phyloP scores from a whole-genome alignment of 2,329 filamentous ascomycete species.

The Penicillium verrucosum region DNA sequence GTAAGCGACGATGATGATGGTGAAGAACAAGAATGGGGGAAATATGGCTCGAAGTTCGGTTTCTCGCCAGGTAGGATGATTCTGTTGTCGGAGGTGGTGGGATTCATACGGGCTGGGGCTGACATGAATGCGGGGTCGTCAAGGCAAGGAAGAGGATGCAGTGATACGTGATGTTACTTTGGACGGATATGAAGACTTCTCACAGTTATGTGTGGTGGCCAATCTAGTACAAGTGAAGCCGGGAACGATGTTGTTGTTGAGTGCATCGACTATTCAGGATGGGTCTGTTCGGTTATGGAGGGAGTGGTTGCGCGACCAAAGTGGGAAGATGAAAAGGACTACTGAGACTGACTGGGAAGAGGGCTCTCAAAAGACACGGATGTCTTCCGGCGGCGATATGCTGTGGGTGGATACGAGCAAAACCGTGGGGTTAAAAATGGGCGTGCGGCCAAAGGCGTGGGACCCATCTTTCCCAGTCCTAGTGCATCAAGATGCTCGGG shows the following conservation, averaged over 20 bases:
- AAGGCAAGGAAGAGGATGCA: constrained; percentile 1
- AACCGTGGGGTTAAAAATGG: constrained; percentile 66
- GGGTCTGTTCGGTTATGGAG: constrained; percentile 69
- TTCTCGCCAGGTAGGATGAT: constrained; percentile 15
- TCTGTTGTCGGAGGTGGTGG: constrained; percentile 1
- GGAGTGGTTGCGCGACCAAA: constrained; percentile 61
- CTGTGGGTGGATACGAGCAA: constrained; percentile 66
- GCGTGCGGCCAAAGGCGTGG: constrained; percentile 55
- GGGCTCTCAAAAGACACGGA: constrained; percentile 13
- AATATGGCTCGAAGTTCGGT: not conserved
- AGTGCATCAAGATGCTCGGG: constrained; percentile 43
- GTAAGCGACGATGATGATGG: constrained; percentile 48
- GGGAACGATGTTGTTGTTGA: constrained; percentile 59
- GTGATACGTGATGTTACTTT: constrained; percentile 62
- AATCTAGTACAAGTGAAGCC: constrained; percentile 67
- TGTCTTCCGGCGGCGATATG: constrained; percentile 42
- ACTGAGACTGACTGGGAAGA: constrained; percentile 10
- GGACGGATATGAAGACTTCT: constrained; percentile 69
- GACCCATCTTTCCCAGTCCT: constrained; percentile 53
- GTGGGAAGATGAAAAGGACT: constrained; percentile 3
- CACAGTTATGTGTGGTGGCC: constrained; percentile 66
- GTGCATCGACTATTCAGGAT: constrained; percentile 64
- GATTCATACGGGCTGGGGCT: constrained; percentile 9
- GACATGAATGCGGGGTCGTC: constrained; percentile 6
- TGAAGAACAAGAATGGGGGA: constrained; percentile 7